Evolutionary conservation across 208 protist genomes (phyloP).

Genomic region (Crithidia bombi): DNA sequence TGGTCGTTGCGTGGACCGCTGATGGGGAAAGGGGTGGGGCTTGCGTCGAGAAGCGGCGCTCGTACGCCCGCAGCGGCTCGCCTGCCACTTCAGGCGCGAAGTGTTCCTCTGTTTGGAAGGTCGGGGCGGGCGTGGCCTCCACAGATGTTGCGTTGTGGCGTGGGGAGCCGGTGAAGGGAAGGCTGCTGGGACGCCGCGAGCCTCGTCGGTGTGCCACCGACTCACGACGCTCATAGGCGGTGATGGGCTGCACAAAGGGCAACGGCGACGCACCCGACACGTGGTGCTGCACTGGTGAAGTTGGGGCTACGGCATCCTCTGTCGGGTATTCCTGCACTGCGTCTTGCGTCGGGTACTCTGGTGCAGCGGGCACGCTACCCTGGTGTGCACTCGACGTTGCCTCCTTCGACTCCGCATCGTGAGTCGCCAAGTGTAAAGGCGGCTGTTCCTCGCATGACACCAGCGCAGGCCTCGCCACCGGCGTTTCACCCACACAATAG

Average conservation of each 20-base stretch:
- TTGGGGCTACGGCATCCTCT: background rate
- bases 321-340: background rate
- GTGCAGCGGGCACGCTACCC: background rate
- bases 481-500: background rate
- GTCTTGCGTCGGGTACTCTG: background rate
- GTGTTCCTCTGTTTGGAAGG: slow-evolving; percentile 6
- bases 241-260: background rate
- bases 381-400: background rate
- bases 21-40: background rate
- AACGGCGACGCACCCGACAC: background rate
- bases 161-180: background rate
- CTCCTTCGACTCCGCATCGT: background rate
- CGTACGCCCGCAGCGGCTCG: background rate
- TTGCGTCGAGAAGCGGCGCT: background rate
- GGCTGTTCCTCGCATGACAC: background rate
- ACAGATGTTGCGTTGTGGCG: background rate
- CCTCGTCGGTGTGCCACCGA: background rate
- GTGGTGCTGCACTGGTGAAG: background rate
- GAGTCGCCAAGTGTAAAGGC: background rate
- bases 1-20: background rate
- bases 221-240: slow-evolving; percentile 15
- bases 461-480: background rate
- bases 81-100: background rate
- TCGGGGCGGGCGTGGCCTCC: background rate
- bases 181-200: background rate